These are phyloP conservation scores for Chimonanthus praecox DNA, from an alignment of 164 flowering plant species.

Conservation along the genomic window DNA sequence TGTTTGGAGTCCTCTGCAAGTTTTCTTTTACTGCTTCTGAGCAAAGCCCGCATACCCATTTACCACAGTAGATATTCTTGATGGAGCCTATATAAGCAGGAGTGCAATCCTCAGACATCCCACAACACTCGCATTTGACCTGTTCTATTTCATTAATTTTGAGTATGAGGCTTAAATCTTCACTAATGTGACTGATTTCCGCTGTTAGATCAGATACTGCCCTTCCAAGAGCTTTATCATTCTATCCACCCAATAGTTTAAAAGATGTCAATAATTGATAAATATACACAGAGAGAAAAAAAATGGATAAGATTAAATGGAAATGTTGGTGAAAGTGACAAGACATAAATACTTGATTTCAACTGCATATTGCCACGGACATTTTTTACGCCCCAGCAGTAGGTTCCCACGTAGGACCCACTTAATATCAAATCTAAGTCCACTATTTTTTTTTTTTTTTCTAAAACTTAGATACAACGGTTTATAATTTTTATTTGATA, in stretches of 20 bases:
- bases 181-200: neutral
- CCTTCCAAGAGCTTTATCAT: constrained; percentile 1
- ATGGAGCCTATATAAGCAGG: constrained; percentile 12
- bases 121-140: constrained; percentile 17
- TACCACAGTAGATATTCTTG: constrained; percentile 13
- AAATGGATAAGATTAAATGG: too few species aligned
- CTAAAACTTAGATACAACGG: too few species aligned
- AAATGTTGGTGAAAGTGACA: too few species aligned
- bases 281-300: too few species aligned
- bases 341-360: too few species aligned
- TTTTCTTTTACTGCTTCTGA: constrained; percentile 23
- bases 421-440: too few species aligned
- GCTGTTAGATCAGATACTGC: neutral
- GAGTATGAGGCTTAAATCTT: neutral
- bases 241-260: neutral
- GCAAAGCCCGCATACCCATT: constrained; percentile 29
- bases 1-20: constrained; percentile 6
- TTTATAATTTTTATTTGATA: too few species aligned
- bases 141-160: constrained; percentile 1
- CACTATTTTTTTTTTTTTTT: too few species aligned
- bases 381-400: too few species aligned
- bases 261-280: neutral
- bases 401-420: too few species aligned
- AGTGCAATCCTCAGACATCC: constrained; percentile 24
- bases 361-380: too few species aligned